phyloP scores from a whole-genome alignment of 495 filamentous ascomycete genomes.

The Penicillium diatomitis region DNA sequence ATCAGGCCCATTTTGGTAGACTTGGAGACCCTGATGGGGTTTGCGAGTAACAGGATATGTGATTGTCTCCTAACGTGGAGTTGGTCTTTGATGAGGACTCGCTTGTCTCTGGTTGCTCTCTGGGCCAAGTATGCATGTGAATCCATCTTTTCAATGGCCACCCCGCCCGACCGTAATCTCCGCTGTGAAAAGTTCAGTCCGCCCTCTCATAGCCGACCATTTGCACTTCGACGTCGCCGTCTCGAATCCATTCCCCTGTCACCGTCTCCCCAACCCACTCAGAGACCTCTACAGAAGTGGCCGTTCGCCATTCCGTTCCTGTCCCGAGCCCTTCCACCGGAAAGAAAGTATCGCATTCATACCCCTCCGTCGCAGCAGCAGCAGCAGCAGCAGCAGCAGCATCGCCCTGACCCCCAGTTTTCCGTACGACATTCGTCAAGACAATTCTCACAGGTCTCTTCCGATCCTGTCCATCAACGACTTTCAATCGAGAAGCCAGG shows the following conservation, averaged over 20 bases:
- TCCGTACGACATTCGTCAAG: slow-evolving; percentile 36
- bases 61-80: no score
- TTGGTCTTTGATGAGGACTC: neutral
- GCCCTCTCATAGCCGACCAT: slow-evolving; percentile 38
- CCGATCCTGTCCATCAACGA: slow-evolving; percentile 4
- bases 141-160: neutral
- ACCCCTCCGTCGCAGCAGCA: slow-evolving; percentile 38
- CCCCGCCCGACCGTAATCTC: no score
- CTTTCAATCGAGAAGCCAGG: slow-evolving; percentile 45
- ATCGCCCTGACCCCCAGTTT: slow-evolving; percentile 26
- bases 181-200: neutral
- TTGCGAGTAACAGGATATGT: no score
- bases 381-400: slow-evolving; percentile 14
- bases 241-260: slow-evolving; percentile 27
- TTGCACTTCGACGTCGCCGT: slow-evolving; percentile 33
- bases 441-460: slow-evolving; percentile 28
- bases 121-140: neutral
- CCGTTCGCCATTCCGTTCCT: slow-evolving; percentile 30
- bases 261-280: slow-evolving; percentile 40
- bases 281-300: slow-evolving; percentile 26
- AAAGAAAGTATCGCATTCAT: slow-evolving; percentile 88
- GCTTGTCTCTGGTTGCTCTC: neutral
- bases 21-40: no score
- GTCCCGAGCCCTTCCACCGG: slow-evolving; percentile 39
- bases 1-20: no score